Base-by-base conservation (phyloP, 1,139 yeast species). In the Yamadazyma siamensis region DNA sequence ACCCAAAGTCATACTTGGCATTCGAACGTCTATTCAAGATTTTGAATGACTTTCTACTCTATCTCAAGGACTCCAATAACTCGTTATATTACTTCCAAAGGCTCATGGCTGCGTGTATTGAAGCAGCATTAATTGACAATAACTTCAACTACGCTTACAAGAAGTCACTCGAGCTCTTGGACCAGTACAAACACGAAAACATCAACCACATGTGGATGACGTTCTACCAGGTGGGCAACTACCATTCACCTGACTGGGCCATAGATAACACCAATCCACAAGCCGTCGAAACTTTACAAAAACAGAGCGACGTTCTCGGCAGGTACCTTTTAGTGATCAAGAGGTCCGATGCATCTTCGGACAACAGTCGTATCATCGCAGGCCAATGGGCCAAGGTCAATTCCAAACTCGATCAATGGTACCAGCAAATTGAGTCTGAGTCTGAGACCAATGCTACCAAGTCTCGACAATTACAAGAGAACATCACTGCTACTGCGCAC, bases 201-300 rank as follows among this genome's bases (percentile, higher is more conserved):
- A 40, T 75, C 19, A 53, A 58, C 27, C 62, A 61, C n/a, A 48
- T 61, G 32, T 80, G 88, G 86, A 59, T 72, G 26, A 70, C 80
- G 1, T 71, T 79, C 34, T 78, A 76, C 44, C 86, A 80, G 46
- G 75, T 79, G 5, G 80, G 81, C 2, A 73, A 73, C 43, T 76
- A 52, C 42, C 54, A 68, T 9, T 65, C 77, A 3, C 76, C 78
- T 1, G 54, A 54, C 5, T 73, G 78, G 78, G 60, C 57, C 31
- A 52, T 44, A 21, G 52, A 50, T 19, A 52, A 56, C 6, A 25
- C 27, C 2, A 44, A 37, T 13, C 36, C 45, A 2, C 38, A 45
- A 9, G 46, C 46, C 23, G 36, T 57, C 29, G 47, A 50, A 10
- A 38, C 56, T 33, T 33, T 52, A 54, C 18, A 47, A 9, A 56